phyloP scores from a whole-genome alignment of 108 stramenopile species.

The Conticribra weissflogii region DNA sequence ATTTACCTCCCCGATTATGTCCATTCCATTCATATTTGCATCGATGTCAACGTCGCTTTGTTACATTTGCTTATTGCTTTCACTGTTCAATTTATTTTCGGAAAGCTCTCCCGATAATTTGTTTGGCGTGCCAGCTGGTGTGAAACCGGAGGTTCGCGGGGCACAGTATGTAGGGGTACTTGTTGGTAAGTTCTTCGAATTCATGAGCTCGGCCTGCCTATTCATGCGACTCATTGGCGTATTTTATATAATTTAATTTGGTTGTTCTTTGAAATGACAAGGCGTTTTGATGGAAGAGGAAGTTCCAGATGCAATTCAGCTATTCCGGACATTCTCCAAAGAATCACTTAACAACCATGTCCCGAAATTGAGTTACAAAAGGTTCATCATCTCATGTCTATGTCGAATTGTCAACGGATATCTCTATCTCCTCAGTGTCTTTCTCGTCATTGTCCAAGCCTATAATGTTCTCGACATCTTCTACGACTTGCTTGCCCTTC shows the following conservation, averaged over 20 bases:
- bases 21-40: neutral
- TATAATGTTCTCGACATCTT: neutral
- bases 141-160: neutral
- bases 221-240: too few species aligned
- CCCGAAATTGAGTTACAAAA: neutral
- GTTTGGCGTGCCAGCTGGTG: neutral
- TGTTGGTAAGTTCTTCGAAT: neutral
- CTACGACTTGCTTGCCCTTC: neutral
- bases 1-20: neutral
- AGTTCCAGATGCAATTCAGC: neutral
- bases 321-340: neutral
- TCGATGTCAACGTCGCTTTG: neutral
- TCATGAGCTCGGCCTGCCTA: too few species aligned
- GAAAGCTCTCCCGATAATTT: neutral
- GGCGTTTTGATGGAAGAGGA: neutral
- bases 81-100: neutral
- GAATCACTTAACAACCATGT: neutral
- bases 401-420: neutral
- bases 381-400: neutral
- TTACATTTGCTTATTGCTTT: neutral
- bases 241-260: neutral
- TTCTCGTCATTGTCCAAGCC: neutral
- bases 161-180: neutral
- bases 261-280: too few species aligned
- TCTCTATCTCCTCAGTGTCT: neutral